Conservation (phyloP, 805 yeast species). For the Wickerhamiella parazyma region DNA sequence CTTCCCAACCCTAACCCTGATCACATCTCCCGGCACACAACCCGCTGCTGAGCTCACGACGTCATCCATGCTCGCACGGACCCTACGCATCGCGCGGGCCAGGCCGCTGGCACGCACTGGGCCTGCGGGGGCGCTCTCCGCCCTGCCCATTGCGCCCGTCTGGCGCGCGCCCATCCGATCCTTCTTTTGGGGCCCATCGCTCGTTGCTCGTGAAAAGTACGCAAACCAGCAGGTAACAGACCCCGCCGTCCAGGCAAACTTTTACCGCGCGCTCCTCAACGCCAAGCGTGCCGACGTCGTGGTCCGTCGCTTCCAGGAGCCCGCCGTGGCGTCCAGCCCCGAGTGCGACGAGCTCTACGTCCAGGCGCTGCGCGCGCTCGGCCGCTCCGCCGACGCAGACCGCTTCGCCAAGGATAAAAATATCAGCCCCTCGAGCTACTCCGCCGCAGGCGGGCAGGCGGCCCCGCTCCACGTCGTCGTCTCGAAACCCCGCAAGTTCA, state of each 20-base stretch:
- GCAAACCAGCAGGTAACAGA: slow-evolving; percentile 68
- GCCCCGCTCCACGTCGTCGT: slow-evolving; percentile 93
- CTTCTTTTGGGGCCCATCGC: slow-evolving; percentile 21
- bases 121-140: too few species aligned
- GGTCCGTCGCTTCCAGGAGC: slow-evolving; percentile 84
- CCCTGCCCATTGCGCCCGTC: too few species aligned
- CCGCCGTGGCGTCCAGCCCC: slow-evolving; percentile 74
- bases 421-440: slow-evolving; percentile 16
- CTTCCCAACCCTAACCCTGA: too few species aligned
- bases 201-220: slow-evolving; percentile 61
- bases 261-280: slow-evolving; percentile 58
- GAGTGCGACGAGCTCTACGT: slow-evolving; percentile 69
- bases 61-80: too few species aligned
- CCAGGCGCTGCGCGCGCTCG: slow-evolving; percentile 67
- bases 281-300: slow-evolving; percentile 92
- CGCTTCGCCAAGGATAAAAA: slow-evolving; percentile 14
- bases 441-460: slow-evolving; percentile 27
- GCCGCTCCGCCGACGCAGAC: slow-evolving; percentile 53
- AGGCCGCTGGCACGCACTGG: too few species aligned
- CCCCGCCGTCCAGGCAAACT: slow-evolving; percentile 65
- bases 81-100: too few species aligned
- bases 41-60: too few species aligned
- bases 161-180: too few species aligned
- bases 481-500: slow-evolving; percentile 53
- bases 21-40: too few species aligned